phyloP scores from a whole-genome alignment of 139 green algal species.

The Chlorella sp. region DNA sequence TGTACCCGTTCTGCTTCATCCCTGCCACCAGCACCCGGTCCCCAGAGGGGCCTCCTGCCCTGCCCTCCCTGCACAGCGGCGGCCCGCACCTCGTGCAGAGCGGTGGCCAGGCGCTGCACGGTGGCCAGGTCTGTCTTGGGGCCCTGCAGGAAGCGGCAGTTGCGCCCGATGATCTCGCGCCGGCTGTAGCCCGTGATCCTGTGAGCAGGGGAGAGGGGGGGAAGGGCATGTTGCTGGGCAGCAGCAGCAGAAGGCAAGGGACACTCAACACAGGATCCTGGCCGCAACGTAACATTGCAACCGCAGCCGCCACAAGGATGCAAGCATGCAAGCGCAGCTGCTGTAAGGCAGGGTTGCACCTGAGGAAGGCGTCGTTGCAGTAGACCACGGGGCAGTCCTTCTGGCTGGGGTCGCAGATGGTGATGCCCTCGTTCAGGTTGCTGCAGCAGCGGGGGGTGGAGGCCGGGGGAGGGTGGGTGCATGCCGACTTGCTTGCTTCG shows the following conservation, averaged over 20 bases:
- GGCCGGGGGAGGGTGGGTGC: neutral
- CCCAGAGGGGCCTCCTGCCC: no score
- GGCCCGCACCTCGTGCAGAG: conserved; percentile 73
- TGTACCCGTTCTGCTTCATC: no score
- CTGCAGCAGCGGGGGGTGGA: neutral
- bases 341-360: no score
- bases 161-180: conserved; percentile 44
- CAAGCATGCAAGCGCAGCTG: no score
- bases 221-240: no score
- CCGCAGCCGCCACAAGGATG: no score
- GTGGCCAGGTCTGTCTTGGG: conserved; percentile 81
- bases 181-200: conserved; percentile 47
- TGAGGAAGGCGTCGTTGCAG: conserved; percentile 40
- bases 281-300: no score
- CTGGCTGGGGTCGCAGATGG: conserved; percentile 33
- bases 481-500: no score
- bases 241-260: no score
- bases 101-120: conserved; percentile 82
- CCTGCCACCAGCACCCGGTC: no score
- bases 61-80: no score
- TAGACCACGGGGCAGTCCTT: conserved; percentile 40
- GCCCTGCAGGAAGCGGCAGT: conserved; percentile 88
- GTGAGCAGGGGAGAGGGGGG: neutral
- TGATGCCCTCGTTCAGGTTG: conserved; percentile 35
- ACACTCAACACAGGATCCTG: no score